phyloP scores from a whole-genome alignment of 169 alveolate species.

The Plasmodium berghei region DNA sequence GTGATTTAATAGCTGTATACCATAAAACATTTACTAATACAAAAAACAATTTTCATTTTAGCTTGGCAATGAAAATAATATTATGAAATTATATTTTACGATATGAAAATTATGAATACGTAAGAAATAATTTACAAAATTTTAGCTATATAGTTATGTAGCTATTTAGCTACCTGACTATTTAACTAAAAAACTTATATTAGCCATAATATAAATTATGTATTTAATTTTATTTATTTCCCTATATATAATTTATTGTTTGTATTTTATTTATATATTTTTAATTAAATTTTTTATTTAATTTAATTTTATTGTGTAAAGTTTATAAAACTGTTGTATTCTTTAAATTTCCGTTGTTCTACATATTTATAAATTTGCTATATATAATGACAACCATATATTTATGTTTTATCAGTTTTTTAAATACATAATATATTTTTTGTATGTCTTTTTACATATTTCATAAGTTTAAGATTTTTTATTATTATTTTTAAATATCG shows the following conservation, averaged over 20 bases:
- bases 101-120: constrained; percentile 41
- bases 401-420: constrained; percentile 10
- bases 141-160: constrained; percentile 35
- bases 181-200: constrained; percentile 4
- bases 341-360: too few species aligned
- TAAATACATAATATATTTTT: constrained; percentile 11
- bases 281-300: constrained; percentile 1
- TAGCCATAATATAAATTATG: constrained; percentile 2
- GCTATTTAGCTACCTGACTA: constrained; percentile 1
- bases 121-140: constrained; percentile 14
- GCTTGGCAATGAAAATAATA: constrained; percentile 2
- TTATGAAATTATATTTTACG: constrained; percentile 5
- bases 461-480: constrained; percentile 21
- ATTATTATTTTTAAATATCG: constrained; percentile 1
- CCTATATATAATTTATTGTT: constrained; percentile 12
- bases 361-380: constrained; percentile 23
- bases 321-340: constrained; percentile 28
- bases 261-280: constrained; percentile 2
- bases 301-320: constrained; percentile 14
- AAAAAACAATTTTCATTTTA: constrained; percentile 17
- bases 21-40: constrained; percentile 24
- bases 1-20: constrained; percentile 20
- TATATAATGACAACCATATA: constrained; percentile 16
- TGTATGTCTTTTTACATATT: constrained; percentile 12
- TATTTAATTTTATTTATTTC: background rate